phyloP scores from a whole-genome alignment of 495 filamentous ascomycete species.

The Glonium stellatum region DNA sequence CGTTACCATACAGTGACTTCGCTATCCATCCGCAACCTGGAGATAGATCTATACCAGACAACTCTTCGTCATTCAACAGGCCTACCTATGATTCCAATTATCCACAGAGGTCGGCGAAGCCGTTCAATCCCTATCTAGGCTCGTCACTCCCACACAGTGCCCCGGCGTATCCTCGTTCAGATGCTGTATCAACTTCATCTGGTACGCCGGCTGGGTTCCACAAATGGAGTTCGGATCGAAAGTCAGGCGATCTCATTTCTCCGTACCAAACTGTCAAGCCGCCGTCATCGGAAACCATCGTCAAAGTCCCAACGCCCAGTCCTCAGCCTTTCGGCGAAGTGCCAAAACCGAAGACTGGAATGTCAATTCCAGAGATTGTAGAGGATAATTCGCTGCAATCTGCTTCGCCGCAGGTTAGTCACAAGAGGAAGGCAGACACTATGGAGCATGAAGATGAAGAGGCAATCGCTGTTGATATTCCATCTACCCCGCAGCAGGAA shows the following conservation, averaged over 20 bases:
- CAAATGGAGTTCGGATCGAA: too few species aligned
- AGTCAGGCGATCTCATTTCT: too few species aligned
- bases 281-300: too few species aligned
- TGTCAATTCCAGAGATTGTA: constrained; percentile 25
- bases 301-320: background rate
- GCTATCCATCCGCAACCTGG: background rate
- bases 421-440: constrained; percentile 19
- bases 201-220: too few species aligned
- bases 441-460: constrained; percentile 1
- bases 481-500: background rate
- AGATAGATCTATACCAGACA: background rate
- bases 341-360: constrained; percentile 8
- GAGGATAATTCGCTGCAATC: constrained; percentile 9
- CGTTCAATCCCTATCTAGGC: background rate
- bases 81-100: background rate
- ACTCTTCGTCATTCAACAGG: background rate
- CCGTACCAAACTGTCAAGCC: too few species aligned
- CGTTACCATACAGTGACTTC: background rate
- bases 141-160: background rate
- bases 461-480: background rate
- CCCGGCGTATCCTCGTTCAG: background rate
- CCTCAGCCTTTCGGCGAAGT: background rate
- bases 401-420: background rate
- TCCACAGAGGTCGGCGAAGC: background rate
- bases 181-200: too few species aligned